These are phyloP conservation scores for Pistacia atlantica DNA, from an alignment of 345 rosid genomes.

Conservation along the genomic window DNA sequence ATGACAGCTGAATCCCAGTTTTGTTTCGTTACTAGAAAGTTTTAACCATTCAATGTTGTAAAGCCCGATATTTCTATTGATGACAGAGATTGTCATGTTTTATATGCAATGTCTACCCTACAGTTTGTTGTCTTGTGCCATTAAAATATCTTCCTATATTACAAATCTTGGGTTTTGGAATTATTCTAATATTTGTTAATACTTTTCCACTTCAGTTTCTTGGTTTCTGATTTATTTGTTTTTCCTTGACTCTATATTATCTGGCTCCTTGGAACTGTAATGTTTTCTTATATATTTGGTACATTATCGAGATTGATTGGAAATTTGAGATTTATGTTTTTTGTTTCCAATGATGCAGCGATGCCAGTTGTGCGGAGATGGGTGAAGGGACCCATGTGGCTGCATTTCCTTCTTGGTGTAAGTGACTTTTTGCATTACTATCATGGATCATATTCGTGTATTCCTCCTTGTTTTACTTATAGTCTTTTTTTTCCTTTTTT, in stretches of 20 bases:
- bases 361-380: constrained; percentile 78
- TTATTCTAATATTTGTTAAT: neutral
- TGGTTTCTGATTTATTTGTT: too few relatives aligned
- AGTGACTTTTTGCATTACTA: constrained; percentile 33
- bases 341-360: constrained; percentile 47
- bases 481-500: too few relatives aligned
- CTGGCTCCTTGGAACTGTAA: neutral
- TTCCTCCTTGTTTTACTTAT: neutral
- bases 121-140: too few relatives aligned
- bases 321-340: neutral
- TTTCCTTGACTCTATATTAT: neutral
- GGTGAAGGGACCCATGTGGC: constrained; percentile 94
- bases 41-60: too few relatives aligned
- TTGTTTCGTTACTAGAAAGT: too few relatives aligned
- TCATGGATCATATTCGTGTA: neutral
- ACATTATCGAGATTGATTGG: neutral
- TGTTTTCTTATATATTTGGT: neutral
- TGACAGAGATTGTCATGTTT: too few relatives aligned
- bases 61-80: too few relatives aligned
- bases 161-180: neutral
- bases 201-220: neutral
- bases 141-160: neutral
- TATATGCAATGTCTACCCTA: too few relatives aligned
- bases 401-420: constrained; percentile 94
- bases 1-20: too few relatives aligned